Percentiles rank a stretch among this genome's conserved stretches.
These are phyloP conservation scores for Helicocarpus griseus DNA, from an alignment of 2,329 filamentous ascomycete genomes.

Conservation along the genomic window DNA sequence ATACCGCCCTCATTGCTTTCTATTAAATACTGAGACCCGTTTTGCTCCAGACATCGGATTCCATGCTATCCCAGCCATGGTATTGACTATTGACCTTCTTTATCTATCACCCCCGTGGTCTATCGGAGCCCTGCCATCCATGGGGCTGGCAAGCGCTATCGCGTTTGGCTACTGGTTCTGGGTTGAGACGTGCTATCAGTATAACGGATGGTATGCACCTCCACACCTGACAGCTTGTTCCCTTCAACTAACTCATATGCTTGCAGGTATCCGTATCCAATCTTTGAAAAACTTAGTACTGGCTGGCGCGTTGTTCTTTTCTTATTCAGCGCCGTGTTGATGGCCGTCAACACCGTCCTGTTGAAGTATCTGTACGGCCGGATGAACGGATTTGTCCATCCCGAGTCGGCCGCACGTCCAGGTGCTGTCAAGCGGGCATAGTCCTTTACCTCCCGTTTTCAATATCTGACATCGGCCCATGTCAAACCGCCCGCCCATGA, in stretches of 20 bases:
- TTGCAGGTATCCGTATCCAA: conserved; percentile 77
- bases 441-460: neutral
- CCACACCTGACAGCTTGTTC: conserved; percentile 27
- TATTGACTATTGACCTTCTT: conserved; percentile 46
- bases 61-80: conserved; percentile 44
- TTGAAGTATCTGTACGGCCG: conserved; percentile 62
- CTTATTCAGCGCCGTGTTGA: conserved; percentile 56
- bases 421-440: neutral
- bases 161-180: conserved; percentile 55
- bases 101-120: conserved; percentile 53
- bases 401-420: neutral
- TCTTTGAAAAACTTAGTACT: conserved; percentile 61
- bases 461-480: neutral
- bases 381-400: conserved; percentile 26
- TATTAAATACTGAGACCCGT: neutral
- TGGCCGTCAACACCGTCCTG: conserved; percentile 59
- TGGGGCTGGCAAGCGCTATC: conserved; percentile 40
- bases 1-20: no score
- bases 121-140: conserved; percentile 42
- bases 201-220: conserved; percentile 48
- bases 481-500: neutral
- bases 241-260: no score
- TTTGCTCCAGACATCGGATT: conserved; percentile 33
- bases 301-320: conserved; percentile 61
- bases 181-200: conserved; percentile 50